Conservation (phyloP, 176 grass and related monocot genomes). For the barley (Hordeum vulgare) region DNA sequence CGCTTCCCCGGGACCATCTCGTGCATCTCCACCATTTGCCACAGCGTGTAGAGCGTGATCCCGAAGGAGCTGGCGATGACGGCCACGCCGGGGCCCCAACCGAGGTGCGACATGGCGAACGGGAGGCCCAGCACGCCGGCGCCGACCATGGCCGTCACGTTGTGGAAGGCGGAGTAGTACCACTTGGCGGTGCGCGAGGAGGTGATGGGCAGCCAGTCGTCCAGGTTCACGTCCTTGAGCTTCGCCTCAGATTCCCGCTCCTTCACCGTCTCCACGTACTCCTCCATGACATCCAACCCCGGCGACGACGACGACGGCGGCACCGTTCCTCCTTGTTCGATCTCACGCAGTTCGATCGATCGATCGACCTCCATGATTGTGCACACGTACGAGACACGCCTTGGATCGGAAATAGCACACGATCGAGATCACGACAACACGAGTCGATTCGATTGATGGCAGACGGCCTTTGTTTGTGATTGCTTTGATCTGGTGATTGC, state of each 20-base stretch:
- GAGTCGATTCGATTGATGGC: too few relatives aligned
- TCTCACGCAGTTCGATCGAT: too few relatives aligned
- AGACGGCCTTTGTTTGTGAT: too few relatives aligned
- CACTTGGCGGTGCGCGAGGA: conserved; percentile 59
- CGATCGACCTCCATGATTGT: too few relatives aligned
- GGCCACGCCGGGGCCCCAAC: neutral
- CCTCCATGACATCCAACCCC: neutral
- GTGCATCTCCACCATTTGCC: conserved; percentile 92
- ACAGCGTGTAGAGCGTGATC: conserved; percentile 73
- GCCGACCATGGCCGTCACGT: conserved; percentile 71
- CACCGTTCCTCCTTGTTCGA: too few relatives aligned
- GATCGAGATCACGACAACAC: too few relatives aligned
- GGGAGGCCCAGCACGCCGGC: conserved; percentile 62
- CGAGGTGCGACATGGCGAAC: conserved; percentile 57
- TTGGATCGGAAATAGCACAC: too few relatives aligned
- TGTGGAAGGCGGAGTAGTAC: conserved; percentile 85
- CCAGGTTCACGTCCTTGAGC: neutral
- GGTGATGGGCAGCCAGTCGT: conserved; percentile 71
- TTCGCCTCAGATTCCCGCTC: neutral
- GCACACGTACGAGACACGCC: too few relatives aligned
- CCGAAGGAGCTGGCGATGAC: conserved; percentile 6
- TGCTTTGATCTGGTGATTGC: too few relatives aligned
- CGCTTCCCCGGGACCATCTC: conserved; percentile 62
- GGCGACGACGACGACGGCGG: neutral
- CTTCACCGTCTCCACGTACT: neutral